phyloP scores from a whole-genome alignment of 2,329 filamentous ascomycete species.

The Neofusicoccum kwambonambiense region DNA sequence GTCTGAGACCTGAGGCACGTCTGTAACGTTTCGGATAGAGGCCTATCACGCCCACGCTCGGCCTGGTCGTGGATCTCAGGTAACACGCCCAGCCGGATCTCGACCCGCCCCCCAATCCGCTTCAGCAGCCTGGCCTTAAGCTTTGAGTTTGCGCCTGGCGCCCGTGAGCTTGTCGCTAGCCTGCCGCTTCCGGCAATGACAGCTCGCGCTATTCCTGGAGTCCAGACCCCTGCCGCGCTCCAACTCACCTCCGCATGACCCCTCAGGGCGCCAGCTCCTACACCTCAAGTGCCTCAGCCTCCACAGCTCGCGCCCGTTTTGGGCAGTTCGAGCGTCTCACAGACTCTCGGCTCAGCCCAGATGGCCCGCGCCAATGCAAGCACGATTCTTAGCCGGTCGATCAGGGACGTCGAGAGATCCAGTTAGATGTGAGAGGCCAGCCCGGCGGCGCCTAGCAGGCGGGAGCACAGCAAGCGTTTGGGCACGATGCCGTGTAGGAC shows the following conservation, averaged over 20 bases:
- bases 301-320: background rate
- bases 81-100: background rate
- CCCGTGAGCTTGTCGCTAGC: background rate
- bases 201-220: background rate
- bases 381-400: background rate
- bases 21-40: background rate
- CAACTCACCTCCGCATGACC: background rate
- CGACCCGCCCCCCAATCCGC: background rate
- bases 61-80: background rate
- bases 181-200: background rate
- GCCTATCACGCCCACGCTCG: too few species aligned
- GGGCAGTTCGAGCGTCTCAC: background rate
- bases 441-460: background rate
- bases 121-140: background rate
- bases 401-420: slow-evolving; percentile 4
- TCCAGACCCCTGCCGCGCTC: background rate
- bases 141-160: slow-evolving; percentile 1
- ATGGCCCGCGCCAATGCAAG: background rate
- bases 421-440: slow-evolving; percentile 5
- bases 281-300: slow-evolving; percentile 4
- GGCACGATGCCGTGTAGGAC: background rate
- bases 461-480: background rate
- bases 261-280: background rate
- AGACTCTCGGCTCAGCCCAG: background rate
- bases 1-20: background rate